Evolutionary conservation across 768 basidiomycete species (phyloP), one percentile per base, ranked within the genome.

Genomic region (Psilocybe subaeruginosa): DNA sequence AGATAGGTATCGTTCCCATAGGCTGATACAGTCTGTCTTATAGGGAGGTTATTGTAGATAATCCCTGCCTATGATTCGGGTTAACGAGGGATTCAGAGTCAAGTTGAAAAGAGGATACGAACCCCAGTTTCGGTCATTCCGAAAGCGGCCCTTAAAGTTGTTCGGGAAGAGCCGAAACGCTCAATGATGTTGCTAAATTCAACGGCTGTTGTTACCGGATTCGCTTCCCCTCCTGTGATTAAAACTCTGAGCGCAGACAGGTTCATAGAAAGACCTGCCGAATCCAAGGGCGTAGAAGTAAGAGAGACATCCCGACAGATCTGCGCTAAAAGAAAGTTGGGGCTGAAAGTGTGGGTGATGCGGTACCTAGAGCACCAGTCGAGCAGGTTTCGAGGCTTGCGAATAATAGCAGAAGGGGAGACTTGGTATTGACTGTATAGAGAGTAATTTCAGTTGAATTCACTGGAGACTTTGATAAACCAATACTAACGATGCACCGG

Each of bases 51-150:
- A 12, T 43, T 43, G 12, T 43, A 43, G 11, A 43, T 43, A 12
- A 43, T 43, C 12, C 41, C 41, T 9, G 41, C 41, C 41, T 43
- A 16, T 43, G 41, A 17, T 43, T 5, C 8, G 5, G 43, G 17
- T 29, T 17, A 37, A 19, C 19, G 2, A 8, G 53, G 3, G n/a
- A 27, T 17, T 55, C 17, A 30, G 16, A 55, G 41, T 35, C 37
- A 39, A 31, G 14, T 8, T 41, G 19, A 29, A 33, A n/a, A 37
- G 19, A 27, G 4, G 23, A 29, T 1, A 55, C 54, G 16, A 23
- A 55, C 54, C 8, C 54, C 35, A 23, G 54, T 55, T n/a, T 55
- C 54, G 29, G 54, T 55, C 54, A 55, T 55, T 23, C 54, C 37
- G 17, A 55, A 55, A 23, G 37, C 54, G 8, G 54, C 54, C 23